Percentiles rank a stretch among this genome's conserved stretches.
Conservation (phyloP, 495 filamentous ascomycete genomes). For the Pseudotulostoma volvatum region DNA sequence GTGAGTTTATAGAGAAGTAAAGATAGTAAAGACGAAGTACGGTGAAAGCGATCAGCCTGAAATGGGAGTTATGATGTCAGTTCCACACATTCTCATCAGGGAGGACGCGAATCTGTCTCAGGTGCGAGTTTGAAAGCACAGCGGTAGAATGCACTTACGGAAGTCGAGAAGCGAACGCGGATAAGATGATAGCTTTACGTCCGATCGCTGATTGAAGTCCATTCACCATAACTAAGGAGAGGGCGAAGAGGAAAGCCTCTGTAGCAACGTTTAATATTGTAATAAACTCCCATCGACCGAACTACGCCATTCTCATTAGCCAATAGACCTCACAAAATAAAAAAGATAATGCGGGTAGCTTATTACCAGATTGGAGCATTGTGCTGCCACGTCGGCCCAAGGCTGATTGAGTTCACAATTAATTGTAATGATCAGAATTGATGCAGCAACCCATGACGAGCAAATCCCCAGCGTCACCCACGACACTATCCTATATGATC, state of each 20-base stretch:
- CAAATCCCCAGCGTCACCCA: slow-evolving; percentile 19
- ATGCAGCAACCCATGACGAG: slow-evolving; percentile 20
- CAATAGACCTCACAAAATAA: background rate
- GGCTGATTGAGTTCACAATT: slow-evolving; percentile 25
- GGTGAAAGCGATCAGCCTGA: slow-evolving; percentile 23
- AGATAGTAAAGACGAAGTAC: slow-evolving; percentile 16
- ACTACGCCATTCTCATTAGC: slow-evolving; percentile 10
- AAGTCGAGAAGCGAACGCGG: slow-evolving; percentile 30
- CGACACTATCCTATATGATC: slow-evolving; percentile 22
- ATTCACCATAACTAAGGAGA: slow-evolving; percentile 24
- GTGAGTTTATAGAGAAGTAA: slow-evolving; percentile 7
- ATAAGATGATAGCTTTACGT: slow-evolving; percentile 26
- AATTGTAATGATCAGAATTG: slow-evolving; percentile 20
- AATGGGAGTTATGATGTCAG: too few species aligned
- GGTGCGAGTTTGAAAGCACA: too few species aligned
- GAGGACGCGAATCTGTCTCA: too few species aligned
- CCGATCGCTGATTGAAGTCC: slow-evolving; percentile 23
- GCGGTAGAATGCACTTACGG: slow-evolving; percentile 20
- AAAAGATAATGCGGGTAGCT: background rate
- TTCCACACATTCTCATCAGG: too few species aligned
- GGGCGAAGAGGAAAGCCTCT: slow-evolving; percentile 23
- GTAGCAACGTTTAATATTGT: slow-evolving; percentile 26
- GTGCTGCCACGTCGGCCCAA: slow-evolving; percentile 18
- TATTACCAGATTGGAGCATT: slow-evolving; percentile 25
- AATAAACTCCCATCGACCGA: slow-evolving; percentile 28